Conservation (phyloP, 345 rosid genomes). For the Sonneratia alba region DNA sequence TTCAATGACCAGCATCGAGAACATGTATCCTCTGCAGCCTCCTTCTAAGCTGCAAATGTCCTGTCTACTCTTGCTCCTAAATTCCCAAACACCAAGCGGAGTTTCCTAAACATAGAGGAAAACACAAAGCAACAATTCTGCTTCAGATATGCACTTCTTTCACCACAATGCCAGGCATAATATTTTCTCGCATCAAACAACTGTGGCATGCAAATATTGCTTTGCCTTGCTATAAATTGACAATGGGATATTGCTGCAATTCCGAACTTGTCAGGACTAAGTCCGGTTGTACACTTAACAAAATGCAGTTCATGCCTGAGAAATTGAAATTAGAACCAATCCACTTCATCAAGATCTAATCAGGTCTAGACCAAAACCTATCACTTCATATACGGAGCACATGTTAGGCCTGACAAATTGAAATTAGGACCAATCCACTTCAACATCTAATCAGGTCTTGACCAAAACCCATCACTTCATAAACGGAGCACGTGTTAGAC, state of each 20-base stretch:
- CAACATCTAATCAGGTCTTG: neutral
- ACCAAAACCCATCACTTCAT: neutral
- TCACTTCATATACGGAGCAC: no score
- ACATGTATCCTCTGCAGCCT: slow-evolving; percentile 58
- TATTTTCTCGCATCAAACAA: no score
- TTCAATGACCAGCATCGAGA: slow-evolving; percentile 57
- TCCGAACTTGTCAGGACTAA: neutral
- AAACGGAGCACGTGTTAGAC: neutral
- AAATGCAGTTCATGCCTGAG: neutral
- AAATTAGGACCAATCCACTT: neutral
- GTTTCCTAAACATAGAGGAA: slow-evolving; percentile 35
- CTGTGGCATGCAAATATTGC: neutral
- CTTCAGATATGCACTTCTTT: neutral
- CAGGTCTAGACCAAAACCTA: no score
- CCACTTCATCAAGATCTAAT: no score
- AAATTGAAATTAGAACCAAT: no score
- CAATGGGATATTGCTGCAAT: neutral
- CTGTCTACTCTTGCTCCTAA: slow-evolving; percentile 53
- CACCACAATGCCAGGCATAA: neutral
- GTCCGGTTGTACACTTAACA: neutral
- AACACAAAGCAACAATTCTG: neutral
- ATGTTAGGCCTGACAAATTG: no score
- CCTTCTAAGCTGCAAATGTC: slow-evolving; percentile 25
- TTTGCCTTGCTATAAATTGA: neutral
- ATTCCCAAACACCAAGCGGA: slow-evolving; percentile 65